These are phyloP conservation scores for Zasmidium cellare DNA, from an alignment of 2,329 filamentous ascomycete species.

Conservation along the genomic window DNA sequence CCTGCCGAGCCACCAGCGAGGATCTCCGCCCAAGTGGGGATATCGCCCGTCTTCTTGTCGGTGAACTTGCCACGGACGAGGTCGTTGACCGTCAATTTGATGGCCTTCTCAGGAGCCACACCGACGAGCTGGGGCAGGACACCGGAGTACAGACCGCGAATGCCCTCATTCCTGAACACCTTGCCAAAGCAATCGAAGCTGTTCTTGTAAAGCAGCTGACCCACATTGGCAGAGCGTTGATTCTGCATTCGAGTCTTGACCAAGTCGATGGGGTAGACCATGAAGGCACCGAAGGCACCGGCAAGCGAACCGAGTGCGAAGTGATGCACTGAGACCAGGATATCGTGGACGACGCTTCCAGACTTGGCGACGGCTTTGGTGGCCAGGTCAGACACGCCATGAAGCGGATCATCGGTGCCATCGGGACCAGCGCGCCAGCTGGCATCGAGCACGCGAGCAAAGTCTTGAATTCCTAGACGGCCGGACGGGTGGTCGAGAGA, in stretches of 20 bases:
- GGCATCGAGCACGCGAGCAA: constrained; percentile 91
- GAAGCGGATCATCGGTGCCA: constrained; percentile 45
- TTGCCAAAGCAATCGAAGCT: constrained; percentile 93
- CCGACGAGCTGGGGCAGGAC: constrained; percentile 93
- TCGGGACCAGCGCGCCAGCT: constrained; percentile 70
- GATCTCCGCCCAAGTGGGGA: constrained; percentile 71
- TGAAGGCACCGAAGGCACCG: constrained; percentile 96
- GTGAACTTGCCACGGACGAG: constrained; percentile 76
- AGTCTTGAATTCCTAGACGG: constrained; percentile 77
- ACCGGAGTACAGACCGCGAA: constrained; percentile 88
- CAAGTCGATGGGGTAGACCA: constrained; percentile 98
- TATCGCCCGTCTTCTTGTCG: constrained; percentile 70
- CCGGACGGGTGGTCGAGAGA: constrained; percentile 88
- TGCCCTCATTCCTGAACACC: constrained; percentile 88
- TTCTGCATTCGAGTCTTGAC: constrained; percentile 99
- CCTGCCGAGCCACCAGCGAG: constrained; percentile 87
- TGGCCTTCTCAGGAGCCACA: constrained; percentile 98
- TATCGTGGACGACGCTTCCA: constrained; percentile 59
- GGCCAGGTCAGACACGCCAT: constrained; percentile 48
- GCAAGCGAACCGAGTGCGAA: constrained; percentile 87
- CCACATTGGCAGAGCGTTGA: constrained; percentile 79
- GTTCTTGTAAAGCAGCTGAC: constrained; percentile 92
- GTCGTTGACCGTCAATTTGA: constrained; percentile 98
- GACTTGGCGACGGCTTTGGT: constrained; percentile 57
- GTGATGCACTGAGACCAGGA: constrained; percentile 81